Base-by-base conservation (phyloP, 78 protist genomes). In the Capsaspora owczarzaki region DNA sequence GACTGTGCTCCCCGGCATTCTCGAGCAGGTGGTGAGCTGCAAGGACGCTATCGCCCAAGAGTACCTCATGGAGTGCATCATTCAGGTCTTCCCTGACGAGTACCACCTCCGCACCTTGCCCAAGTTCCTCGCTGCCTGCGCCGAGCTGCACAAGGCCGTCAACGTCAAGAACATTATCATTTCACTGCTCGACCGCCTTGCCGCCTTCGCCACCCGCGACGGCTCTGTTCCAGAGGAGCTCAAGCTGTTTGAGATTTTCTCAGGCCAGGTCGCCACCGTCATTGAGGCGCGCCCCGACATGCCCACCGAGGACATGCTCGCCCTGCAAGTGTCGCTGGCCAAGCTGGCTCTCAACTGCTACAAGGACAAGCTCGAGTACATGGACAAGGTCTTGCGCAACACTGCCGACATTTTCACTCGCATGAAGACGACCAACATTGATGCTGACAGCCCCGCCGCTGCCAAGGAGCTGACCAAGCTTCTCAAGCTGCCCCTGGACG, bases 11-110 rank as follows among this genome's bases (percentile, higher is more conserved):
- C 95, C 95, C 49, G 71, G 71, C 31, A 74, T 92, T 10, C 69
- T 89, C 66, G 90, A 93, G 81, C 90, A 91, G 84, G 76, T 95
- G 61, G 83, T 93, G 81, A 47, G 37, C 61, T 93, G 96, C 92
- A 82, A 86, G 76, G 99, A 97, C 85, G 71, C 68, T n/a, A 87
- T 96, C 41, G 98, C 98, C n/a, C 99, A 97, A 87, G 90, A 93
- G 87, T 97, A 95, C 82, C 88, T 97, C 40, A 91, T 94, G 95
- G 98, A 96, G 74, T 82, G 89, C 74, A 63, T 97, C 66, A 89
- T 91, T 53, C 97, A 93, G 84, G 95, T 90, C 42, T 97, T 97
- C 92, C 97, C 98, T 8, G 96, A 91, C 77, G 98, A 95, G 63
- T 95, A 85, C 85, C 99, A 97, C 82, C 87, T 95, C 5, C 81